phyloP scores from a whole-genome alignment of 1,284 basidiomycete species.

The Stygiomarasmius scandens region DNA sequence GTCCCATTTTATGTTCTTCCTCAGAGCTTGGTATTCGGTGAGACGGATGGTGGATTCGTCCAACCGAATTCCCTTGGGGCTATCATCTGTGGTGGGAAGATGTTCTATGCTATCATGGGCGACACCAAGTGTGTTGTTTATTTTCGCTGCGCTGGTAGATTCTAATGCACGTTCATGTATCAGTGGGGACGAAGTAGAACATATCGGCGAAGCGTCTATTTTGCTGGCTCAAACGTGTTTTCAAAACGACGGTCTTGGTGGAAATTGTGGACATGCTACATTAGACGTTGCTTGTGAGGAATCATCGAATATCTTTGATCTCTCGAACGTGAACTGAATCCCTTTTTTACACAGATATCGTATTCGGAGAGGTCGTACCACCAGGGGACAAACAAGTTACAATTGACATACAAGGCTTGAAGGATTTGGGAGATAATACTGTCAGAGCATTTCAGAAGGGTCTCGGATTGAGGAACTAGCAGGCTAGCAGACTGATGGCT shows the following conservation, averaged over 20 bases:
- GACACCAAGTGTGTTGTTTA: slow-evolving; percentile 22
- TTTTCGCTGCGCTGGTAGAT: neutral
- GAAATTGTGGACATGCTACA: slow-evolving; percentile 18
- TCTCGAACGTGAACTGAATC: neutral
- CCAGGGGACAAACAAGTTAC: slow-evolving; percentile 14
- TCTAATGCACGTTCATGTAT: neutral
- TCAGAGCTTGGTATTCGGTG: slow-evolving; percentile 15
- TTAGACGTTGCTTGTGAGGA: slow-evolving; percentile 26
- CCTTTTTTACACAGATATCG: slow-evolving; percentile 15
- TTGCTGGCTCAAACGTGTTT: slow-evolving; percentile 26
- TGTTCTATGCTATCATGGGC: slow-evolving; percentile 29
- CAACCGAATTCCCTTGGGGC: slow-evolving; percentile 25
- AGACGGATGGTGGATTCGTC: slow-evolving; percentile 6
- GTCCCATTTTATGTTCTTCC: slow-evolving; percentile 28
- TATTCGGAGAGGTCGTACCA: slow-evolving; percentile 15
- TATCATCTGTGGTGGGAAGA: slow-evolving; percentile 25
- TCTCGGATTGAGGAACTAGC: no score
- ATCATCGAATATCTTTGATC: no score
- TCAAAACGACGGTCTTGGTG: slow-evolving; percentile 17
- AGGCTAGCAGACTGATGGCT: no score
- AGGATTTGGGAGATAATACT: slow-evolving; percentile 12
- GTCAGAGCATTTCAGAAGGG: slow-evolving; percentile 1
- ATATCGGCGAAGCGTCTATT: slow-evolving; percentile 28
- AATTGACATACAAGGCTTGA: slow-evolving; percentile 15
- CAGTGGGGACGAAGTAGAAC: slow-evolving; percentile 23